A percentile compares a stretch with the other conserved stretches of the same genome.
Evolutionary conservation across 1,139 yeast genomes (phyloP).

Genomic region (Nakaseomyces uthaithaninus): DNA sequence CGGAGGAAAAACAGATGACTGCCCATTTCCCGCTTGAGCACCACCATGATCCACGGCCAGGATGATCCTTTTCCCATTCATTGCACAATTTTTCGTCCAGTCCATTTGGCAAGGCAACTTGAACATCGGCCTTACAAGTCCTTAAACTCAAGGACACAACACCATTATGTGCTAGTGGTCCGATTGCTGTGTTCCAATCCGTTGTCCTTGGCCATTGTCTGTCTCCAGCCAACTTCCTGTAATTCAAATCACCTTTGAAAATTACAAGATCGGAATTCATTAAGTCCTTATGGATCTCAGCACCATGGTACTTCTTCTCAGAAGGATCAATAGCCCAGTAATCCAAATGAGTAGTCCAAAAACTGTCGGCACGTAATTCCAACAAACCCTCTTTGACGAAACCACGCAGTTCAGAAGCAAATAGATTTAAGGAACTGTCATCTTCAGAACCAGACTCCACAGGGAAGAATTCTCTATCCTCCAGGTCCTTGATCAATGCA

Average conservation of each 20-base stretch:
- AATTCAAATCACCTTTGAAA: conserved; percentile 92
- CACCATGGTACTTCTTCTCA: conserved; percentile 50
- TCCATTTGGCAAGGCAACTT: conserved; percentile 73
- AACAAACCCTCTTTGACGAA: conserved; percentile 48
- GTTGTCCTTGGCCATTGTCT: conserved; percentile 81
- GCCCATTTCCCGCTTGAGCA: conserved; percentile 89
- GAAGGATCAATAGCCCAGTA: conserved; percentile 59
- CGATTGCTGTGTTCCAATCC: conserved; percentile 61
- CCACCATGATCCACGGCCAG: conserved; percentile 71
- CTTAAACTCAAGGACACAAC: conserved; percentile 67
- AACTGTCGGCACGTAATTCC: conserved; percentile 53
- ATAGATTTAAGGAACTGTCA: conserved; percentile 33
- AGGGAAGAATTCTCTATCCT: conserved; percentile 45
- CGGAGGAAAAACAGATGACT: conserved; percentile 53
- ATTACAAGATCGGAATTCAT: conserved; percentile 60
- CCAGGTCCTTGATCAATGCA: conserved; percentile 50
- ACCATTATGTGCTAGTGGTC: conserved; percentile 51
- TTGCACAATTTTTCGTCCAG: conserved; percentile 57
- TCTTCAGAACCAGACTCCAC: conserved; percentile 37
- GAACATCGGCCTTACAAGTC: conserved; percentile 96
- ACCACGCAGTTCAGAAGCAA: conserved; percentile 44
- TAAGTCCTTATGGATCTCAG: conserved; percentile 44
- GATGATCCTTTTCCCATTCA: conserved; percentile 49
- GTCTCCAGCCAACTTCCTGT: conserved; percentile 88
- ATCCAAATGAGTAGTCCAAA: conserved; percentile 77